Base-by-base conservation (phyloP, 441 rosid genomes). In the Corymbia calophylla region DNA sequence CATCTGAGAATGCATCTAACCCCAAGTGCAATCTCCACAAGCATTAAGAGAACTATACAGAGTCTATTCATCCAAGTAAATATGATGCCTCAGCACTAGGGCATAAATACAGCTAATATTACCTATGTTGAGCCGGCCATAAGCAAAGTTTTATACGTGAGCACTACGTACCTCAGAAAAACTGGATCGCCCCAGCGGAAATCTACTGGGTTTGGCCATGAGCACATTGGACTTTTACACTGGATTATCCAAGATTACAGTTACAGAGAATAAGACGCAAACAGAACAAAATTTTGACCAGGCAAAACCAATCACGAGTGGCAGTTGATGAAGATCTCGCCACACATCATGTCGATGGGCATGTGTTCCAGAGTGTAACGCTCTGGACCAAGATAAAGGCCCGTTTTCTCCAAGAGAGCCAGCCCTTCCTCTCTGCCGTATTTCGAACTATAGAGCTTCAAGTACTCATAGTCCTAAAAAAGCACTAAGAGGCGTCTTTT, bases 321-420 rank as follows among this genome's bases (percentile, higher is more conserved):
- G 94, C 99, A 98, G 6, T 94, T 54, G 86, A 90, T 96, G 93
- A 93, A 97, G 91, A 97, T 93, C 95, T 97, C 98, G 90, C 97
- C 97, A 70, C 99, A 96, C 96, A 97, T 93, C 64, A 95, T 91
- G 89, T 97, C 99, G 54, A 98, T 92, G 31, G 99, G 97, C 95
- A 94, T 91, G 93, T 96, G 98, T 87, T 98, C 99, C 25, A n/a
- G 87, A 25, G 99, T 94, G 95, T 98, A 95, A 27, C 97, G 97
- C 92, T 98, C 99, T 0, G 99, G 99, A 51, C 99, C 99, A 77
- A 92, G 87, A 91, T 98, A 95, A 88, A 95, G 92, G 32, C 98
- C 99, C 13, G 99, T 96, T 95, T 92, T 97, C 94, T 97, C 98
- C 92, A 95, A 89, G 35, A 98, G 93, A 17, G 95, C 94, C 88